phyloP scores from a whole-genome alignment of 768 basidiomycete species.

The Tulasnella sp. region DNA sequence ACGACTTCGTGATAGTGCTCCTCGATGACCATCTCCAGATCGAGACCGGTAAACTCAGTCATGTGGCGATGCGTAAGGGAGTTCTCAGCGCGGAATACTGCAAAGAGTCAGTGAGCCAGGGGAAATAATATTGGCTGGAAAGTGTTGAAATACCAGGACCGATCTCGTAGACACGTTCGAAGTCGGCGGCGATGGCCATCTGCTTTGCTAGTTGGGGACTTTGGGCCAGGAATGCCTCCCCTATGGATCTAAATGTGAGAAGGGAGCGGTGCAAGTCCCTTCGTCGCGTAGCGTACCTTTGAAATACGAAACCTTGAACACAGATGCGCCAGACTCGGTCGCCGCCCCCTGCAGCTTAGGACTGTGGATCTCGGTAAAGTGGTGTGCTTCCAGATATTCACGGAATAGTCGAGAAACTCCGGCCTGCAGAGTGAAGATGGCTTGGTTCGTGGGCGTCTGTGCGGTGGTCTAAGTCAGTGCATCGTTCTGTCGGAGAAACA shows the following conservation, averaged over 20 bases:
- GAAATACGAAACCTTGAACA: conserved; percentile 97
- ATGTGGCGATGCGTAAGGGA: conserved; percentile 96
- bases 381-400: conserved; percentile 53
- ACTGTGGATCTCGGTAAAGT: conserved; percentile 92
- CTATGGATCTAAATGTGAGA: conserved; percentile 31
- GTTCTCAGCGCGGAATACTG: conserved; percentile 95
- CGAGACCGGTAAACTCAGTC: conserved; percentile 96
- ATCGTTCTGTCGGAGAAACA: not conserved
- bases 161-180: conserved; percentile 96
- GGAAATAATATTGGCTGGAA: not conserved
- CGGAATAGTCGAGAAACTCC: conserved; percentile 85
- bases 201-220: conserved; percentile 97
- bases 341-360: conserved; percentile 96
- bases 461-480: not conserved
- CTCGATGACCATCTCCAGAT: conserved; percentile 98
- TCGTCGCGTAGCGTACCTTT: conserved; percentile 45
- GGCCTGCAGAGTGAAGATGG: conserved; percentile 83
- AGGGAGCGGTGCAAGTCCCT: not conserved
- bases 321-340: conserved; percentile 91
- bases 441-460: conserved; percentile 66
- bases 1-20: conserved; percentile 98
- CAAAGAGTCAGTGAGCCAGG: conserved; percentile 19
- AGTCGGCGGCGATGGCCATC: conserved; percentile 98
- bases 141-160: conserved; percentile 34
- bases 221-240: conserved; percentile 85